Base-by-base conservation (phyloP, 2,329 filamentous ascomycete genomes). In the Bipolaris oryzae region DNA sequence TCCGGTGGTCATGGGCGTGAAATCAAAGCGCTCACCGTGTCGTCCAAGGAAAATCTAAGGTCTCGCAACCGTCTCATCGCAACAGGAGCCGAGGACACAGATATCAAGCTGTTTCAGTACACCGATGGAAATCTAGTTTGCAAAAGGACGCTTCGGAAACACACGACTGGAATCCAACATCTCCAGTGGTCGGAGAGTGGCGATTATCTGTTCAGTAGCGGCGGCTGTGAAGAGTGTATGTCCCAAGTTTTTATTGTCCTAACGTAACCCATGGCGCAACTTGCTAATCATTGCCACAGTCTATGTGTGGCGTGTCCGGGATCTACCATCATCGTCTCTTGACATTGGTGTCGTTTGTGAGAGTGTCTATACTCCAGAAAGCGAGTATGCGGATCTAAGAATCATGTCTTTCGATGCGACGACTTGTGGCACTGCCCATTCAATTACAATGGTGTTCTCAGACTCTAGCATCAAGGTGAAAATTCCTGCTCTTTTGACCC, bases 1-100 rank as follows among this genome's bases (percentile, higher is more conserved):
- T 65, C 77, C 0, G 94, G 95, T 6, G 86, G 86, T 0, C 95
- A 99, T 74, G 95, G 95, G 0, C 82, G 95, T 52, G 95, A 99
- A 76, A 90, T 98, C 64, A 91, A 90, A 72, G 77, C 84, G 1
- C 75, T 85, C 58, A 82, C 86, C 18, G 69, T 84, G 2, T 81
- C 81, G 0, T 37, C 34, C 9, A 33, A 31, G 13, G 13, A 23
- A 25, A n/a, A 10, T 20, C 21, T 20, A 11, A 53, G 31, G 39
- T 25, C 59, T 53, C 52, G 64, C 45, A 45, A 18, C 7, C 69
- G 69, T 5, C 69, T 89, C 4, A 78, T 90, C 34, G 88, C 87
- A 1, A 90, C 88, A 1, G 89, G 88, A 0, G 85, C 87, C 0
- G 89, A 91, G 72, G 89, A 91, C 67, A 91, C 89, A 0, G 78